Conservation (phyloP, 2,329 filamentous ascomycete species). For the Microsporum audouinii region DNA sequence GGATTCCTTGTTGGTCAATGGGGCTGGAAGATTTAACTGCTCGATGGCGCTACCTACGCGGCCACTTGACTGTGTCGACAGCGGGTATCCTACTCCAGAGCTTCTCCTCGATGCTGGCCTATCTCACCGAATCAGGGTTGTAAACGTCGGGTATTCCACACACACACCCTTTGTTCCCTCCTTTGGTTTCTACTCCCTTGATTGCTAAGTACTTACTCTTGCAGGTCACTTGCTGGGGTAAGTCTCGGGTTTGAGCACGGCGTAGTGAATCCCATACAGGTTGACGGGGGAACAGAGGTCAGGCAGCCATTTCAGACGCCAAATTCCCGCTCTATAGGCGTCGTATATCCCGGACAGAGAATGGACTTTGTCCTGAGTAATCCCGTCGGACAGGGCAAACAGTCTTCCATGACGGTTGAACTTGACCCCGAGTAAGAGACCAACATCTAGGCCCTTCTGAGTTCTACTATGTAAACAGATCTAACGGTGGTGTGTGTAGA, state of each 20-base stretch:
- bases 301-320: conserved; percentile 13
- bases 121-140: conserved; percentile 30
- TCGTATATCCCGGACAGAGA: conserved; percentile 36
- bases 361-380: conserved; percentile 30
- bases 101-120: conserved; percentile 17
- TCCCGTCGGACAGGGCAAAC: neutral
- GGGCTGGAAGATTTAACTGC: conserved; percentile 36
- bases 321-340: conserved; percentile 27
- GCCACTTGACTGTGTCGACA: conserved; percentile 35
- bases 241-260: conserved; percentile 25
- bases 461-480: conserved; percentile 3
- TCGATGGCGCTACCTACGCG: conserved; percentile 35
- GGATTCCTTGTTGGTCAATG: conserved; percentile 40
- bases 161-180: too few species aligned
- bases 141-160: conserved; percentile 34
- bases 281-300: conserved; percentile 33
- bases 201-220: neutral
- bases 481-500: conserved; percentile 13
- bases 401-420: conserved; percentile 22
- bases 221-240: conserved; percentile 32
- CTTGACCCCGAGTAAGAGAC: conserved; percentile 29
- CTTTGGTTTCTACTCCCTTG: neutral
- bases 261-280: conserved; percentile 26
- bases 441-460: neutral
- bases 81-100: conserved; percentile 18